phyloP scores from a whole-genome alignment of 129 eudicot species.

The Lonicera japonica region DNA sequence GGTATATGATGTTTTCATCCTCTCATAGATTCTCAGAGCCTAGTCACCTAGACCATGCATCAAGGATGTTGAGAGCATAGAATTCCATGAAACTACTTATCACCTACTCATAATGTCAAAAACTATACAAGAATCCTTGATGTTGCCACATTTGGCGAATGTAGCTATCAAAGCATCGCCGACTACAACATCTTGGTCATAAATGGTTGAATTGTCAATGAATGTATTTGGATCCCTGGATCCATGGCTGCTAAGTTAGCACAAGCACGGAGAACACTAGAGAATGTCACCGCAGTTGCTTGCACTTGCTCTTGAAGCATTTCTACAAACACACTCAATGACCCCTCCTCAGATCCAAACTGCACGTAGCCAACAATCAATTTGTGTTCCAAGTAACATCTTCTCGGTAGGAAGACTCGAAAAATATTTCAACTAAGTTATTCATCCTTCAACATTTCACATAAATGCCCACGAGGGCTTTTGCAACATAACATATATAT shows the following conservation, averaged over 20 bases:
- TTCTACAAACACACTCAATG: neutral
- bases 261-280: constrained; percentile 63
- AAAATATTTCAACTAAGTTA: too few species aligned
- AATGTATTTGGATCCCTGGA: constrained; percentile 58
- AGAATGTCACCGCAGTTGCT: constrained; percentile 15
- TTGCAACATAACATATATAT: too few species aligned
- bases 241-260: constrained; percentile 55
- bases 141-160: constrained; percentile 23
- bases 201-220: constrained; percentile 39
- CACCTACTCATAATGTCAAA: neutral
- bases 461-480: too few species aligned
- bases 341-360: neutral
- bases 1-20: neutral
- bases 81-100: neutral
- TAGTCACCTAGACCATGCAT: neutral
- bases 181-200: constrained; percentile 34
- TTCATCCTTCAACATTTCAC: too few species aligned
- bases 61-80: neutral
- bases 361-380: neutral
- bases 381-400: neutral
- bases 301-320: neutral
- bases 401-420: too few species aligned
- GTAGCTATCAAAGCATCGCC: constrained; percentile 61
- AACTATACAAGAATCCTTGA: neutral
- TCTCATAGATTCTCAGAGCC: neutral